Conservation (phyloP, 257 asterid species). For the Gentiana macrophylla region DNA sequence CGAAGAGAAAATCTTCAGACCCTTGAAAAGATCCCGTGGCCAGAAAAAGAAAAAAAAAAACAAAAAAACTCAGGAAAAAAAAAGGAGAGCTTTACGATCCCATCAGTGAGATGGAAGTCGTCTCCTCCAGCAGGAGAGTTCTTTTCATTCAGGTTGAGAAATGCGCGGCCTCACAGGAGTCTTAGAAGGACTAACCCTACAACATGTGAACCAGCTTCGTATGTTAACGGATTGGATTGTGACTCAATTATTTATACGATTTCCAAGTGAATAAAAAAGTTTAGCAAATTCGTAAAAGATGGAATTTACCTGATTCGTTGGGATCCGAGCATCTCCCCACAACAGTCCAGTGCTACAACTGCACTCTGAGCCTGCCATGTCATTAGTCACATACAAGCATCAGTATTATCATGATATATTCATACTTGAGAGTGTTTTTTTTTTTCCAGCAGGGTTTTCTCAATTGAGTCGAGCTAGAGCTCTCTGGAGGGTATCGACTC, state of each 20-base stretch:
- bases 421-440: constrained; percentile 1
- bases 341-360: constrained; percentile 70
- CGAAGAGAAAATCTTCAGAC: no score
- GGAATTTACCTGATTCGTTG: constrained; percentile 62
- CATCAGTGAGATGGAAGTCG: no score
- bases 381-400: no score
- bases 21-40: no score
- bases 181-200: constrained; percentile 97
- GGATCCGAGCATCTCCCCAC: constrained; percentile 81
- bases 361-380: constrained; percentile 29
- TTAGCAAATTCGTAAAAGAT: constrained; percentile 1
- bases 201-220: neutral
- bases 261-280: neutral
- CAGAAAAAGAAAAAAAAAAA: no score
- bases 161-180: constrained; percentile 89
- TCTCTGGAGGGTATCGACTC: no score
- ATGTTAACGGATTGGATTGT: neutral
- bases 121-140: constrained; percentile 41
- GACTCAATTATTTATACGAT: neutral
- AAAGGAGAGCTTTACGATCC: no score
- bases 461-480: no score
- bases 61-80: no score
- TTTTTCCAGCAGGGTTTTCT: no score
- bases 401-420: neutral
- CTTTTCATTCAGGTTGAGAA: constrained; percentile 36